Conservation (phyloP, 1,139 yeast species). For the Pichia sp. region DNA sequence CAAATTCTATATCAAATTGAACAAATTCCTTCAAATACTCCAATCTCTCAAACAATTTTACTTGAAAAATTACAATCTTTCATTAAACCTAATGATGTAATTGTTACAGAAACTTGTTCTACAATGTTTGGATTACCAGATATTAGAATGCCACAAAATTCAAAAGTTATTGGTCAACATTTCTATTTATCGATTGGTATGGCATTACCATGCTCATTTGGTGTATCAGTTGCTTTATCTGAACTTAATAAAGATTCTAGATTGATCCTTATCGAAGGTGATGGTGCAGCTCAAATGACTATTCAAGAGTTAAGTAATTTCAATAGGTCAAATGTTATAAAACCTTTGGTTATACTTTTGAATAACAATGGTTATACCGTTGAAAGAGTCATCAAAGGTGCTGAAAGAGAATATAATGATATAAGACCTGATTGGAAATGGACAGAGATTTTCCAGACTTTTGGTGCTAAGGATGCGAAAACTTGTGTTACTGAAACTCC, state of each 20-base stretch:
- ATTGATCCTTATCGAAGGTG: conserved; percentile 71
- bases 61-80: conserved; percentile 27
- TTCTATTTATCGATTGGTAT: conserved; percentile 82
- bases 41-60: conserved; percentile 33
- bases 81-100: conserved; percentile 53
- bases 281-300: conserved; percentile 90
- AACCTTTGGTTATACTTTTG: conserved; percentile 59
- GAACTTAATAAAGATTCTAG: conserved; percentile 44
- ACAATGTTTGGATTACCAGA: conserved; percentile 67
- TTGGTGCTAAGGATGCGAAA: conserved; percentile 53
- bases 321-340: conserved; percentile 46
- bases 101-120: conserved; percentile 74
- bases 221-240: conserved; percentile 61
- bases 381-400: conserved; percentile 77
- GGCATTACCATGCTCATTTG: conserved; percentile 79
- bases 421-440: conserved; percentile 75
- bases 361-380: conserved; percentile 85
- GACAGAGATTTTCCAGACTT: conserved; percentile 54
- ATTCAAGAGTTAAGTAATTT: conserved; percentile 71
- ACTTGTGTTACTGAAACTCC: conserved; percentile 30
- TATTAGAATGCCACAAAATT: conserved; percentile 46
- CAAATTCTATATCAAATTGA: conserved; percentile 16
- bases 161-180: conserved; percentile 51
- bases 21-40: conserved; percentile 21
- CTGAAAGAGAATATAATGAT: conserved; percentile 69